phyloP scores from a whole-genome alignment of 352 stramenopile genomes.

The Pythium chondricola region DNA sequence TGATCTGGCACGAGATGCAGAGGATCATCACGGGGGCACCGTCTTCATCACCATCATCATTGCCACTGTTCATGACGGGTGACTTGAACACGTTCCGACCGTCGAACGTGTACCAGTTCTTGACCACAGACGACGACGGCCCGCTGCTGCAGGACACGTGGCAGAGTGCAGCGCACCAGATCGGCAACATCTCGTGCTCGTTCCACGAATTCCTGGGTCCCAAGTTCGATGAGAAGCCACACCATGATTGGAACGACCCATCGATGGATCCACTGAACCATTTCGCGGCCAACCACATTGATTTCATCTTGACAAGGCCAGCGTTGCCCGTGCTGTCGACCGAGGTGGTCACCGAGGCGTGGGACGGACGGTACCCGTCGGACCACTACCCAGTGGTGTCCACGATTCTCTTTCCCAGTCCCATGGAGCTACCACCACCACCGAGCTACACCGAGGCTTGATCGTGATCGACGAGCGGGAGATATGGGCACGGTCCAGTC shows the following conservation, averaged over 20 bases:
- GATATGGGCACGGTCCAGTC: too few relatives aligned
- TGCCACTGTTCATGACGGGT: constrained; percentile 69
- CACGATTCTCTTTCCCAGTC: constrained; percentile 66
- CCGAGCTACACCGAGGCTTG: neutral
- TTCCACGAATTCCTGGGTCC: constrained; percentile 76
- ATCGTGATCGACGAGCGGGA: neutral
- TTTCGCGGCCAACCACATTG: constrained; percentile 74
- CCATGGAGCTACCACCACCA: constrained; percentile 39
- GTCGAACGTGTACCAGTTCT: constrained; percentile 70
- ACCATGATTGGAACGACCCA: constrained; percentile 30
- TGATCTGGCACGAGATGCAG: constrained; percentile 27
- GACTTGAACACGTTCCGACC: constrained; percentile 87
- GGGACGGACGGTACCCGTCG: constrained; percentile 72
- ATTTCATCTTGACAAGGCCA: constrained; percentile 82
- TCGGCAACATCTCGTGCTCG: constrained; percentile 76
- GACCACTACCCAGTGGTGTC: constrained; percentile 84
- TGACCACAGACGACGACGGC: constrained; percentile 48
- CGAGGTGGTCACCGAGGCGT: constrained; percentile 77
- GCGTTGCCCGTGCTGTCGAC: constrained; percentile 57
- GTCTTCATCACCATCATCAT: constrained; percentile 4
- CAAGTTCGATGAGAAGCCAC: constrained; percentile 29
- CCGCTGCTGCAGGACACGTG: constrained; percentile 65
- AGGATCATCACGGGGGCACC: constrained; percentile 4
- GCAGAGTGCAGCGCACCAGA: constrained; percentile 45
- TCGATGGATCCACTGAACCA: constrained; percentile 43